phyloP scores from a whole-genome alignment of 331 rosid genomes.

The Ulmus americana region DNA sequence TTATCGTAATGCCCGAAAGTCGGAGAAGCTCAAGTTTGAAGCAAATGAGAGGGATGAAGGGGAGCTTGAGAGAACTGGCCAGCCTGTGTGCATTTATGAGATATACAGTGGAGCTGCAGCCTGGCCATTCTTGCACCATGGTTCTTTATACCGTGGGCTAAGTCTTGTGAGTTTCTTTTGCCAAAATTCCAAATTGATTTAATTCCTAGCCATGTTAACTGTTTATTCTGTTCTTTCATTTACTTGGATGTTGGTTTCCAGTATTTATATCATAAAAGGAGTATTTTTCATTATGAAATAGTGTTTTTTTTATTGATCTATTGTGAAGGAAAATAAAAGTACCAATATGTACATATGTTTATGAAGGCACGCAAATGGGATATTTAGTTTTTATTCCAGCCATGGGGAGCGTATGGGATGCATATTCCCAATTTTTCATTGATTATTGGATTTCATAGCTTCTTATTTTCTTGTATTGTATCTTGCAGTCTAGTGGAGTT shows the following conservation, averaged over 20 bases:
- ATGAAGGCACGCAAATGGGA: too few species aligned
- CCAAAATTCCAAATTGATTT: constrained; percentile 2
- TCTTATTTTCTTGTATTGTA: constrained; percentile 20
- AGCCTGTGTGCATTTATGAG: constrained; percentile 83
- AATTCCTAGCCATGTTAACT: neutral
- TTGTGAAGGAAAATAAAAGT: neutral
- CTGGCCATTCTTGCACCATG: constrained; percentile 91
- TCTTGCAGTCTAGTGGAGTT: constrained; percentile 64
- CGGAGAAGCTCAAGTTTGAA: constrained; percentile 73
- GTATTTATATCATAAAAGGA: neutral
- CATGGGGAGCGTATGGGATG: too few species aligned
- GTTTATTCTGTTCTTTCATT: neutral
- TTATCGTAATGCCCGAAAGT: constrained; percentile 72
- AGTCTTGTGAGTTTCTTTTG: constrained; percentile 68
- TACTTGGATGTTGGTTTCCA: neutral
- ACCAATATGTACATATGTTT: too few species aligned
- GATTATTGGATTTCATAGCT: neutral
- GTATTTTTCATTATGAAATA: neutral
- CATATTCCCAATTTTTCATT: too few species aligned
- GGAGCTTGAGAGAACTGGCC: constrained; percentile 94
- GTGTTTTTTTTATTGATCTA: too few species aligned
- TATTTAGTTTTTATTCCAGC: too few species aligned
- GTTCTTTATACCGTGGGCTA: constrained; percentile 84
- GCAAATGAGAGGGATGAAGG: constrained; percentile 90
- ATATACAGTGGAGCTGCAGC: constrained; percentile 74